Evolutionary conservation across 108 stramenopile species (phyloP).

Genomic region (Nitzschia sp.): DNA sequence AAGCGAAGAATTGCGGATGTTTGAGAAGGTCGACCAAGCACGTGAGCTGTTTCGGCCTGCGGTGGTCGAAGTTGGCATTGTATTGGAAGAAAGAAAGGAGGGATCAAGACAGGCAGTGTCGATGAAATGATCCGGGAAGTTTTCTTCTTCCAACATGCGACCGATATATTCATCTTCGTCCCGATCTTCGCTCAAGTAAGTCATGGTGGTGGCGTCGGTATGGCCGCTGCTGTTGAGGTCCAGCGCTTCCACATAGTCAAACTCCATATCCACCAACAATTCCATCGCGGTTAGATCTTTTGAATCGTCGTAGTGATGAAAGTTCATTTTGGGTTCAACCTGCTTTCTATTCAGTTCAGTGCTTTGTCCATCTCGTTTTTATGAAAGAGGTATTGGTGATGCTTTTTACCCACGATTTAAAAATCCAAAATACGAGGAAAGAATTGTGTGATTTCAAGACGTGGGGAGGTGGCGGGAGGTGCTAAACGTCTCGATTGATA

Average conservation of each 20-base stretch:
- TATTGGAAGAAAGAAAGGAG: not conserved
- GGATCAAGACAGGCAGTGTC: not conserved
- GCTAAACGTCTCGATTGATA: too few relatives aligned
- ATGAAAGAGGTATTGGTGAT: too few relatives aligned
- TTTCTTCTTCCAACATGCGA: not conserved
- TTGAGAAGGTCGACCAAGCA: not conserved
- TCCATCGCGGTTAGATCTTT: too few relatives aligned
- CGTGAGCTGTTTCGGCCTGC: not conserved
- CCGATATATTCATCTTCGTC: not conserved
- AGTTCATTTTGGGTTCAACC: too few relatives aligned
- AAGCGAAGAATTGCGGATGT: not conserved
- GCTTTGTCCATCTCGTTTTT: not conserved
- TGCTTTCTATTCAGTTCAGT: too few relatives aligned
- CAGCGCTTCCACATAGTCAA: conserved; percentile 2
- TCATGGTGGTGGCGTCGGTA: not conserved
- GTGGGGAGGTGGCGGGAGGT: too few relatives aligned
- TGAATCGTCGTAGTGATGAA: not conserved
- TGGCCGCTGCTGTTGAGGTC: not conserved
- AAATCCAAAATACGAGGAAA: too few relatives aligned
- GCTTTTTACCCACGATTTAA: not conserved
- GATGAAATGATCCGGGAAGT: not conserved
- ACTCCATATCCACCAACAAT: not conserved
- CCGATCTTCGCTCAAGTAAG: not conserved
- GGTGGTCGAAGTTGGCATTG: not conserved
- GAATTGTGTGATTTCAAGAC: too few relatives aligned